phyloP scores from a whole-genome alignment of 495 filamentous ascomycete species.

The Letharia lupina region DNA sequence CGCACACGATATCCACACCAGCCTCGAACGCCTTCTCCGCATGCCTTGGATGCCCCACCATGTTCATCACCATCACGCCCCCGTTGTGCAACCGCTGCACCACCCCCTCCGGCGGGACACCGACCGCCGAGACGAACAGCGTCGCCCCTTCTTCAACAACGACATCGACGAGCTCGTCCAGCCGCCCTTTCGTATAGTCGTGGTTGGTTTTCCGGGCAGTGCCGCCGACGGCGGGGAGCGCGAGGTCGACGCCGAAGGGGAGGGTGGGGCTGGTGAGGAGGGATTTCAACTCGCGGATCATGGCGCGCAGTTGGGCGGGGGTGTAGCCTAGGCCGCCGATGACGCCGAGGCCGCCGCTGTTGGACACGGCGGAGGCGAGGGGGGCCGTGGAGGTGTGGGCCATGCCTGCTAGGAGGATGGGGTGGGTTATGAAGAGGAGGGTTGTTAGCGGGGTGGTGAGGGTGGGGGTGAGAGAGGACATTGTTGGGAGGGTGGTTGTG shows the following conservation, averaged over 20 bases:
- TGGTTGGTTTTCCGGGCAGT: constrained; percentile 77
- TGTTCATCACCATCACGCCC: constrained; percentile 82
- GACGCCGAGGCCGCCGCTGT: constrained; percentile 77
- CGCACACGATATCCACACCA: constrained; percentile 78
- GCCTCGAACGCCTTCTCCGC: constrained; percentile 71
- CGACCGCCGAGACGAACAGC: constrained; percentile 76
- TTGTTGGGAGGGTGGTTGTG: constrained; percentile 33
- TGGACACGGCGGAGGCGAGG: constrained; percentile 79
- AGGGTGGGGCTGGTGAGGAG: constrained; percentile 52
- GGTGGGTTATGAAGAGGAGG: constrained; percentile 68
- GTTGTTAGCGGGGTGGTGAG: constrained; percentile 68
- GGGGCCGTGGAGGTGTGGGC: constrained; percentile 66
- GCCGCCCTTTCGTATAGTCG: constrained; percentile 78
- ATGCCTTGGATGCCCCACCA: constrained; percentile 89
- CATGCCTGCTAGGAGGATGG: constrained; percentile 85
- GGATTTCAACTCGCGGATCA: constrained; percentile 75
- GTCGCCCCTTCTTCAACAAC: constrained; percentile 67
- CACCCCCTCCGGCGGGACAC: constrained; percentile 61
- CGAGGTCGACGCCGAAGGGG: constrained; percentile 82
- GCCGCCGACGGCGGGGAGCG: constrained; percentile 76
- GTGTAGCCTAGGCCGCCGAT: constrained; percentile 85
- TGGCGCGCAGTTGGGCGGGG: constrained; percentile 63
- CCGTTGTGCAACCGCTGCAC: constrained; percentile 65
- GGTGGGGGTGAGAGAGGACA: constrained; percentile 52
- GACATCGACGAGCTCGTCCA: constrained; percentile 75